These are phyloP conservation scores for Litchi chinensis DNA, from an alignment of 345 rosid genomes.

Conservation along the genomic window DNA sequence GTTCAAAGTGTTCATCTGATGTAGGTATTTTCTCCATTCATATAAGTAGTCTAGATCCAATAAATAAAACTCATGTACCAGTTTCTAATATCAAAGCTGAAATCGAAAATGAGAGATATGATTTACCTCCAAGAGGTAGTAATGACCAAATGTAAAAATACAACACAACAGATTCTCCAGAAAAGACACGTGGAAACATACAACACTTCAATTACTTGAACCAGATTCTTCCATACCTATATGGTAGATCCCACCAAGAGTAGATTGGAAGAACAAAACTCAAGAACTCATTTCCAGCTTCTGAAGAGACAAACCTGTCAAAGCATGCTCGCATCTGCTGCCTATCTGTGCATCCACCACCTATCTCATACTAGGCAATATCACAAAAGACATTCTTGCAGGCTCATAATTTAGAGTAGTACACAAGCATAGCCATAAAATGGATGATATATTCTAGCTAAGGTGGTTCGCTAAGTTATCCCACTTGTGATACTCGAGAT, in stretches of 20 bases:
- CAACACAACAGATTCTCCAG: conserved; percentile 3
- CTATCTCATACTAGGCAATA: not conserved
- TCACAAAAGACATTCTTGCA: conserved; percentile 9
- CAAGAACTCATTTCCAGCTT: not conserved
- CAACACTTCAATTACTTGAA: conserved; percentile 10
- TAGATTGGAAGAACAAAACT: not conserved
- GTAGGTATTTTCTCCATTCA: not conserved
- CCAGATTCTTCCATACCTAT: conserved; percentile 5
- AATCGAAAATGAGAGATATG: not conserved
- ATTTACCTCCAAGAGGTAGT: not conserved
- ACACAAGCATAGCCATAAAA: not conserved
- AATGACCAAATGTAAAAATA: not conserved
- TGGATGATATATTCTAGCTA: not conserved
- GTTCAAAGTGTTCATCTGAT: not conserved
- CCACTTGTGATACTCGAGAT: conserved; percentile 36
- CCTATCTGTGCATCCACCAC: too few species aligned
- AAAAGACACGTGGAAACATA: not conserved
- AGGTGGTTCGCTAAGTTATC: not conserved
- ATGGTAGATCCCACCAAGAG: not conserved
- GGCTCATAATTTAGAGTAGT: not conserved
- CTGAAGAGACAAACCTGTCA: not conserved
- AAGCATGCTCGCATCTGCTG: not conserved
- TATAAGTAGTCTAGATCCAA: not conserved
- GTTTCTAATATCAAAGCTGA: not conserved
- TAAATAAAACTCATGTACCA: not conserved